Evolutionary conservation across 176 grass and related monocot genomes (phyloP).

Genomic region (Neostapfia colusana): DNA sequence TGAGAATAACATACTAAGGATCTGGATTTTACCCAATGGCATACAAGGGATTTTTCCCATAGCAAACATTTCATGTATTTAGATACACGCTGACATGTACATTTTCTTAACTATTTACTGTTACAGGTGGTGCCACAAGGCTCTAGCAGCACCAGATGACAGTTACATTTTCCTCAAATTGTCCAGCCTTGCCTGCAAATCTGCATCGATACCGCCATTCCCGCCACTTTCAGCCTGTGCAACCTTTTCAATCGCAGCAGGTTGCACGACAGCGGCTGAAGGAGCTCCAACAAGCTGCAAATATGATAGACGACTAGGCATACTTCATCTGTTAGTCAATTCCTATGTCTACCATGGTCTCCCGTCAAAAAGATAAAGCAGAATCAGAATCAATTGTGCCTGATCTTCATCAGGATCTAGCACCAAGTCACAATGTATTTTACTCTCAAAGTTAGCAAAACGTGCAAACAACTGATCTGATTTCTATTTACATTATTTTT

Average conservation of each 20-base stretch:
- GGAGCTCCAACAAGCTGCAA: conserved; percentile 67
- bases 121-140: background rate
- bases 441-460: background rate
- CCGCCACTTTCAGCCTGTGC: conserved; percentile 60
- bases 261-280: conserved; percentile 48
- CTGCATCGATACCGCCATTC: conserved; percentile 47
- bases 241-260: conserved; percentile 41
- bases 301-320: background rate
- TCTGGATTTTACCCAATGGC: too few species aligned
- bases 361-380: background rate
- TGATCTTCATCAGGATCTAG: background rate
- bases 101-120: background rate
- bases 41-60: too few species aligned
- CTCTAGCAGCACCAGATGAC: background rate
- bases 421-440: background rate
- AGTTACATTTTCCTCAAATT: conserved; percentile 72
- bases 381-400: background rate
- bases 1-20: background rate
- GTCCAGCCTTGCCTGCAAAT: conserved; percentile 67
- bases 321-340: background rate
- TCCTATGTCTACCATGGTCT: background rate
- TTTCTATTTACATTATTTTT: background rate
- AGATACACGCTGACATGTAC: background rate
- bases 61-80: background rate
- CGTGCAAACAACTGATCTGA: background rate